Evolutionary conservation across 2,329 filamentous ascomycete species (phyloP), one percentile per base, ranked within the genome.

Genomic region (Nemania diffusa): DNA sequence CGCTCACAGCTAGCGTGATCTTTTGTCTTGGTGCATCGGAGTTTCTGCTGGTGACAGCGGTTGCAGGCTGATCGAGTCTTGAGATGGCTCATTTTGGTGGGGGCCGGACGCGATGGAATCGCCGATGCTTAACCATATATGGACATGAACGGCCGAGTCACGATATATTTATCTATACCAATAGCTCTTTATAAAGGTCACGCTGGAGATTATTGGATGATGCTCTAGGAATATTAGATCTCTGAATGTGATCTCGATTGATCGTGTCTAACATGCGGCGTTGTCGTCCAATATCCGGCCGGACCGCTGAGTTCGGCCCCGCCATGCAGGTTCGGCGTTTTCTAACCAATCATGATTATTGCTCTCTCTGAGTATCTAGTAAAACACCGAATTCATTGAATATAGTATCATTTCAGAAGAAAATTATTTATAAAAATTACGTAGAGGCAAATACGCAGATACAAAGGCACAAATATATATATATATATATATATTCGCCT

Each of bases 11-110:
- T 37, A 3, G n/a, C 17, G 2, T 48, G 37, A 11, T n/a, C 50
- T 22, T 22, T 57, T n/a, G 50, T 27, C 52, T 58, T 70, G 27
- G 44, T 55, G 22, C 65, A 70, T 17, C 58, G 57, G 55, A 70
- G 65, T 52, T 70, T 68, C 29, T 65, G 65, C 7, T 34, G 51
- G 44, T 65, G 68, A 5, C 65, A 70, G 27, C 65, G 61, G 46
- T 68, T 37, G 55, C 68, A 70, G 22, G 65, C 65, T 11, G 58
- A 68, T 32, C 62, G 68, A 34, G 46, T 27, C 44, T 64, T 64
- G 37, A 48, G 15, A 22, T 29, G 20, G 34, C 27, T n/a, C n/a
- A 13, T 13, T 27, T 44, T 29, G n/a, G n/a, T n/a, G n/a, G n/a
- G 11, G 34, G 24, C 22, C 44, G 40, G 34, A 27, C 5, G 13